Percentiles rank a stretch among this genome's conserved stretches.
These are phyloP conservation scores for Ogataea trehalophila DNA, from an alignment of 805 yeast genomes.

Conservation along the genomic window DNA sequence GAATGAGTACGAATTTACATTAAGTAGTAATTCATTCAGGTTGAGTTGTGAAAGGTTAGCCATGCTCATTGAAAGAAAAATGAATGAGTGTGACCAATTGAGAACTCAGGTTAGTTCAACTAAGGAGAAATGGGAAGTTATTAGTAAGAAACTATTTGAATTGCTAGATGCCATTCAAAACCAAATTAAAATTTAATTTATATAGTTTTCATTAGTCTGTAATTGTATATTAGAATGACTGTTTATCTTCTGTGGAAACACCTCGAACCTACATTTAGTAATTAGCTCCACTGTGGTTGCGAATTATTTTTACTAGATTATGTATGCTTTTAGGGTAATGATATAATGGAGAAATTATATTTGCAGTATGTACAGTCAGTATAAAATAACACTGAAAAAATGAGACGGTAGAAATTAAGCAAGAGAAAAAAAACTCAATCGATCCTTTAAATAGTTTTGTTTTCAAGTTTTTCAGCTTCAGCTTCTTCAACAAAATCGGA, in stretches of 20 bases:
- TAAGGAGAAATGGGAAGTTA: slow-evolving; percentile 22
- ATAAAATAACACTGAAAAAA: too few relatives aligned
- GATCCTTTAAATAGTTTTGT: slow-evolving; percentile 1
- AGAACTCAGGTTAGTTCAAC: slow-evolving; percentile 14
- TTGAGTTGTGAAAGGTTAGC: slow-evolving; percentile 18
- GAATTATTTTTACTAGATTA: too few relatives aligned
- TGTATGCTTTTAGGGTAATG: too few relatives aligned
- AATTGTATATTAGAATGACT: neutral
- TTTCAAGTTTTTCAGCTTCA: slow-evolving; percentile 1
- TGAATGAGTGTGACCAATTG: slow-evolving; percentile 23
- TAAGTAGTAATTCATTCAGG: slow-evolving; percentile 16
- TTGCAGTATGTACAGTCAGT: neutral
- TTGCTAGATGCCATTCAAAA: slow-evolving; percentile 7
- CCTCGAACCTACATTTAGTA: too few relatives aligned
- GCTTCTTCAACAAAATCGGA: slow-evolving; percentile 10
- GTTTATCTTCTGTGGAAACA: too few relatives aligned
- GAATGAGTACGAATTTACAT: slow-evolving; percentile 21
- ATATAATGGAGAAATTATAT: neutral
- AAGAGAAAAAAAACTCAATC: neutral
- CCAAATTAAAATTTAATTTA: slow-evolving; percentile 3
- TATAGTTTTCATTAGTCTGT: neutral
- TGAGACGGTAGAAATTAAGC: neutral
- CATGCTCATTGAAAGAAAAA: slow-evolving; percentile 18
- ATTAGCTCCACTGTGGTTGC: too few relatives aligned
- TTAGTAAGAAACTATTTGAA: slow-evolving; percentile 14